Evolutionary conservation across 176 grass and related monocot genomes (phyloP).

Genomic region (Avena atlantica): DNA sequence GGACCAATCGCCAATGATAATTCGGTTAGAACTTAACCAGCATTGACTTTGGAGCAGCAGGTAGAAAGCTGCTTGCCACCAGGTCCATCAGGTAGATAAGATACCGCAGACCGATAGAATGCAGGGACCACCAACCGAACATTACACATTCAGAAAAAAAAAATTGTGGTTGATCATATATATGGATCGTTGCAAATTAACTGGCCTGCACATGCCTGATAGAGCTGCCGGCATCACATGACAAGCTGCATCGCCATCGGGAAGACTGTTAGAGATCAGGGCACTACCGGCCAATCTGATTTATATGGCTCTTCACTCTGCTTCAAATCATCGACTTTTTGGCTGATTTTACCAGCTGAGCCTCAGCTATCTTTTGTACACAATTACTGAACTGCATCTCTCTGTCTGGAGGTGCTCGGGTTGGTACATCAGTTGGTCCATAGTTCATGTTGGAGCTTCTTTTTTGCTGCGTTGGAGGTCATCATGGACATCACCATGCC

Average conservation of each 20-base stretch:
- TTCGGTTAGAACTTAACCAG: neutral
- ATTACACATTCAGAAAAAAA: neutral
- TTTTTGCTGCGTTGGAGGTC: conserved; percentile 12
- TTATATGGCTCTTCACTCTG: neutral
- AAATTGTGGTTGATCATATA: conserved; percentile 28
- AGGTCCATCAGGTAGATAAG: conserved; percentile 13
- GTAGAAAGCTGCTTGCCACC: conserved; percentile 28
- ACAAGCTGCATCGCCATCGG: conserved; percentile 1
- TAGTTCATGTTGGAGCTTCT: neutral
- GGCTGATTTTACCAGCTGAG: neutral
- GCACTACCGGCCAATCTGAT: neutral
- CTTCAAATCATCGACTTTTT: neutral
- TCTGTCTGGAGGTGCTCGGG: neutral
- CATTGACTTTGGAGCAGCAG: neutral
- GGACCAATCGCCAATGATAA: neutral
- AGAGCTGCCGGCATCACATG: conserved; percentile 14
- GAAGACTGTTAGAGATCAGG: neutral
- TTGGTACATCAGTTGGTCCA: neutral
- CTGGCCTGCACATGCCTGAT: neutral
- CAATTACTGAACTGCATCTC: neutral
- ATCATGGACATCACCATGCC: neutral
- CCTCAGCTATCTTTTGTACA: neutral
- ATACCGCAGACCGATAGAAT: neutral
- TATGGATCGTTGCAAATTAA: conserved; percentile 31
- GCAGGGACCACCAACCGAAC: neutral